Evolutionary conservation across 2,329 filamentous ascomycete genomes (phyloP).

Genomic region (Endothia cerciana): DNA sequence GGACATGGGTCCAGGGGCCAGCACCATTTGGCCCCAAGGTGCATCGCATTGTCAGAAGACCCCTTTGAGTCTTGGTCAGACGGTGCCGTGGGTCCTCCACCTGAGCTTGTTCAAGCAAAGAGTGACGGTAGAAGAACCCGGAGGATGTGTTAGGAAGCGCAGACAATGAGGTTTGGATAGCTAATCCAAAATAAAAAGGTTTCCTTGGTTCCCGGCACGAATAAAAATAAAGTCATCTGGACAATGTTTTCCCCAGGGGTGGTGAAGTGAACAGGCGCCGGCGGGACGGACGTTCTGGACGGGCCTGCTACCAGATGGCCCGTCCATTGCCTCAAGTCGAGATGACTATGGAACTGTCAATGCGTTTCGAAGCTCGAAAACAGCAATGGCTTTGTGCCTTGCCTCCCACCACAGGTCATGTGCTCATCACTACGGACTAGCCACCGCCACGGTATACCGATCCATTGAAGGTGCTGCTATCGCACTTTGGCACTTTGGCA

Average conservation of each 20-base stretch:
- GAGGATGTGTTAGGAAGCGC: not conserved
- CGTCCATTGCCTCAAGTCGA: constrained; percentile 22
- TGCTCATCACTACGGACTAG: not conserved
- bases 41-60: constrained; percentile 20
- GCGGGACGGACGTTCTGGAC: constrained; percentile 1
- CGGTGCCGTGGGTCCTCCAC: not conserved
- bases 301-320: constrained; percentile 17
- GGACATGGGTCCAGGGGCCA: constrained; percentile 23
- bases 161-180: not conserved
- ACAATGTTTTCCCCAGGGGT: not conserved
- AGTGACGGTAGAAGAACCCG: not conserved
- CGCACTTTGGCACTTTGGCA: no score
- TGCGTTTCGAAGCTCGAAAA: constrained; percentile 21
- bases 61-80: constrained; percentile 16
- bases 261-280: not conserved
- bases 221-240: not conserved
- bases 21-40: constrained; percentile 23
- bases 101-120: not conserved
- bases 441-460: not conserved
- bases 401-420: not conserved
- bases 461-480: no score
- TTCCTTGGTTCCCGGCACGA: not conserved
- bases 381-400: constrained; percentile 10
- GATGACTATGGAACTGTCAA: constrained; percentile 19
- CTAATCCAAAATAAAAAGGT: not conserved